These are phyloP conservation scores for Acanthamoeba castellanii DNA, from an alignment of 208 protist species.

Conservation along the genomic window DNA sequence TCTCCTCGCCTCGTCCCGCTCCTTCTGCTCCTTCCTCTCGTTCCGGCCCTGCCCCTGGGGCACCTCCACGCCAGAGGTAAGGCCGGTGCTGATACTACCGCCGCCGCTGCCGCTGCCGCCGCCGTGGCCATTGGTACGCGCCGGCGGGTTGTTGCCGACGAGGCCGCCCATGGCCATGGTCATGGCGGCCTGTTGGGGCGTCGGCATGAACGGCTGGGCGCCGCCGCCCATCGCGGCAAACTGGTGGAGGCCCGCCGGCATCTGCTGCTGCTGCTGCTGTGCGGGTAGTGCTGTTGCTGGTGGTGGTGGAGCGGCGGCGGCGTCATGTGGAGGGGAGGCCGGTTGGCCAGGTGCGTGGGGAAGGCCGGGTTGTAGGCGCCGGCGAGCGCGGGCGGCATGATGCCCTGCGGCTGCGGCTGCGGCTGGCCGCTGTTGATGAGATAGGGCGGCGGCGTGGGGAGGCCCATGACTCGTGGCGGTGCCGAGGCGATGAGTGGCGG, in stretches of 20 bases:
- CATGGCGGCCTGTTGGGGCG: background rate
- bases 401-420: background rate
- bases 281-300: background rate
- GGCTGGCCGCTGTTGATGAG: background rate
- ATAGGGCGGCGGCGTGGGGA: too few species aligned
- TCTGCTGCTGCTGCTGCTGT: background rate
- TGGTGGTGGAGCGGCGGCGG: background rate
- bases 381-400: background rate
- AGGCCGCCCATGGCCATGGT: background rate
- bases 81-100: too few species aligned
- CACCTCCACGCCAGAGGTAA: background rate
- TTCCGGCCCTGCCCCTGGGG: background rate
- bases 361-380: slow-evolving; percentile 3
- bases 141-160: background rate
- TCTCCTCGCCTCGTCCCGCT: background rate
- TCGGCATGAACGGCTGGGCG: background rate
- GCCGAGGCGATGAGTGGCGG: too few species aligned
- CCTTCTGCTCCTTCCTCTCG: background rate
- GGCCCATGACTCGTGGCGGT: too few species aligned
- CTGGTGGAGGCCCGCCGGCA: too few species aligned
- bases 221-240: too few species aligned
- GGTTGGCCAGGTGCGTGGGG: too few species aligned
- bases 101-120: too few species aligned
- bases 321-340: background rate
- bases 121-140: background rate